A percentile compares a stretch with the other conserved stretches of the same genome.
Evolutionary conservation across 2,329 filamentous ascomycete genomes (phyloP).

Genomic region (Aspergillus udagawae): DNA sequence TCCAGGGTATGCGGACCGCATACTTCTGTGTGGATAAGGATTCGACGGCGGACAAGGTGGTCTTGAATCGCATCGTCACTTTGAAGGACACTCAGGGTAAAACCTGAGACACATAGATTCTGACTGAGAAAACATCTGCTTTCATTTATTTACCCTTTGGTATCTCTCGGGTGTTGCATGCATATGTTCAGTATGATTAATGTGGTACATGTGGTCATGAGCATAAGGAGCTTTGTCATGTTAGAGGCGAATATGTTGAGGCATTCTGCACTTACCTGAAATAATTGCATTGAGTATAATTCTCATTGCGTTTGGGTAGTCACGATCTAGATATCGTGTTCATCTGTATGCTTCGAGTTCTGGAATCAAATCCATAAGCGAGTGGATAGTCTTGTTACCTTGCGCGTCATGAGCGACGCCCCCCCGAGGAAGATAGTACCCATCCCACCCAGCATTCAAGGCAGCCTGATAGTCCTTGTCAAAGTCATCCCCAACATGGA

Average conservation of each 20-base stretch:
- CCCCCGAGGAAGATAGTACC: slow-evolving; percentile 28
- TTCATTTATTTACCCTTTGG: background rate
- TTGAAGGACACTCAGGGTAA: background rate
- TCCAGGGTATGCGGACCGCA: background rate
- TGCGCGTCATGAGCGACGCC: background rate
- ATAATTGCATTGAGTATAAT: background rate
- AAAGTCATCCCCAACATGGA: slow-evolving; percentile 46
- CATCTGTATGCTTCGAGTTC: slow-evolving; percentile 10
- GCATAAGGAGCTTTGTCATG: background rate
- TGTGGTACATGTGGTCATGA: background rate
- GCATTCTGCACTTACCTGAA: background rate
- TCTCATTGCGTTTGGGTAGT: too few species aligned
- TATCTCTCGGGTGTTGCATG: background rate
- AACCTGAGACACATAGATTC: background rate
- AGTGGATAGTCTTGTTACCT: slow-evolving; percentile 14
- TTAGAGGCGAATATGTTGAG: background rate
- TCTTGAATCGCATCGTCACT: background rate
- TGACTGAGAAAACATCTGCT: background rate
- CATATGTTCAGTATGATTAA: background rate
- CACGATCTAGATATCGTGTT: background rate
- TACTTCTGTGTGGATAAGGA: background rate
- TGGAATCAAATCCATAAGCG: slow-evolving; percentile 22
- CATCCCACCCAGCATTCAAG: slow-evolving; percentile 35
- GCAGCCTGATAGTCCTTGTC: slow-evolving; percentile 41
- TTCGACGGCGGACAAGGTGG: background rate